phyloP scores from a whole-genome alignment of 2,329 filamentous ascomycete genomes.

The Ophiostoma australiae region DNA sequence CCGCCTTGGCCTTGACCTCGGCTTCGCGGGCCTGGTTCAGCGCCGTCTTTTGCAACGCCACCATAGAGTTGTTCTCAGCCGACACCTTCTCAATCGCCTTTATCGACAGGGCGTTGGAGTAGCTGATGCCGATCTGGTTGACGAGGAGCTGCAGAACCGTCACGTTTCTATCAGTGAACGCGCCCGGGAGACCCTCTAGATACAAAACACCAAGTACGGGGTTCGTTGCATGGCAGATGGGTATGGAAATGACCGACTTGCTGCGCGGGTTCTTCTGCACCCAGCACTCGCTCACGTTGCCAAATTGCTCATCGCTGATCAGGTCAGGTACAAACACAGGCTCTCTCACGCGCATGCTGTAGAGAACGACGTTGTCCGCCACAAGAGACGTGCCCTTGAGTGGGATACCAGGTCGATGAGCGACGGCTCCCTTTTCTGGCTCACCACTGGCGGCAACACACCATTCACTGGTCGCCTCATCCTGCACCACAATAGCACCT shows the following conservation, averaged over 20 bases:
- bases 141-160: constrained; percentile 65
- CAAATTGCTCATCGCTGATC: constrained; percentile 69
- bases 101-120: constrained; percentile 62
- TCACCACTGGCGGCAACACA: constrained; percentile 69
- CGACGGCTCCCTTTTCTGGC: constrained; percentile 61
- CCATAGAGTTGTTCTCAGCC: constrained; percentile 72
- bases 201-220: constrained; percentile 69
- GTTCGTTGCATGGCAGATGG: constrained; percentile 68
- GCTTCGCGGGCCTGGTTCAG: constrained; percentile 66
- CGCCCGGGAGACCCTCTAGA: constrained; percentile 67
- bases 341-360: constrained; percentile 71
- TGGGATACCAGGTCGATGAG: constrained; percentile 61
- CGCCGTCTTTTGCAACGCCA: constrained; percentile 69
- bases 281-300: constrained; percentile 67
- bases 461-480: constrained; percentile 57
- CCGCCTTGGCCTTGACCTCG: constrained; percentile 70
- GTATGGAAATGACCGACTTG: constrained; percentile 73
- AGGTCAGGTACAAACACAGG: constrained; percentile 69
- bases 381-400: constrained; percentile 62
- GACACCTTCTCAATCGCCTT: constrained; percentile 72
- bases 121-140: constrained; percentile 71
- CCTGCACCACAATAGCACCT: constrained; percentile 69
- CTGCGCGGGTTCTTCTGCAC: constrained; percentile 62
- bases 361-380: constrained; percentile 71
- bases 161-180: constrained; percentile 69